These are phyloP conservation scores for Cyberlindnera euphorbiiphila DNA, from an alignment of 805 yeast species.

Conservation along the genomic window DNA sequence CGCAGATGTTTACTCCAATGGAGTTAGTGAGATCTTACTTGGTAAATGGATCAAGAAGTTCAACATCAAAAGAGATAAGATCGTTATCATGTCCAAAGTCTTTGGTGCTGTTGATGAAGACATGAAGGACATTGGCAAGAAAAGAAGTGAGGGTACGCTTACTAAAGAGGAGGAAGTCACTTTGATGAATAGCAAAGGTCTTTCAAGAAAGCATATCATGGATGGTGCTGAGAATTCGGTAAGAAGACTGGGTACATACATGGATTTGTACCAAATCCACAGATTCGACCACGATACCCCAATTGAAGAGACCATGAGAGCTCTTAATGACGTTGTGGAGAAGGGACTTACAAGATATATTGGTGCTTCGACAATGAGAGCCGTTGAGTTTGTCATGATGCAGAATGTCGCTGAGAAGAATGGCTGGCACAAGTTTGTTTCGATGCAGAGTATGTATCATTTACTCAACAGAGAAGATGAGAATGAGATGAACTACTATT, in stretches of 20 bases:
- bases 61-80: constrained; percentile 47
- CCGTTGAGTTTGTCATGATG: constrained; percentile 48
- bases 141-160: background rate
- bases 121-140: background rate
- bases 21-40: constrained; percentile 43
- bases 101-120: constrained; percentile 12
- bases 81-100: constrained; percentile 50
- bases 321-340: constrained; percentile 46
- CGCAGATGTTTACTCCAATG: constrained; percentile 45
- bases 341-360: constrained; percentile 48
- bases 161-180: constrained; percentile 1
- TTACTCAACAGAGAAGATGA: constrained; percentile 58
- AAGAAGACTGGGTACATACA: constrained; percentile 41
- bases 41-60: constrained; percentile 49
- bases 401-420: constrained; percentile 52
- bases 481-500: constrained; percentile 54
- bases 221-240: constrained; percentile 39
- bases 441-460: constrained; percentile 56
- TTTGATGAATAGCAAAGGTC: constrained; percentile 33
- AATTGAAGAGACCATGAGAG: constrained; percentile 48
- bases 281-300: constrained; percentile 43
- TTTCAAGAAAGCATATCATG: constrained; percentile 43
- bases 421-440: constrained; percentile 54
- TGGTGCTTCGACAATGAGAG: constrained; percentile 60
- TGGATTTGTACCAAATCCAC: constrained; percentile 51